Percentiles rank a stretch among this genome's conserved stretches.
These are phyloP conservation scores for Logfia minima DNA, from an alignment of 129 eudicot species.

Conservation along the genomic window DNA sequence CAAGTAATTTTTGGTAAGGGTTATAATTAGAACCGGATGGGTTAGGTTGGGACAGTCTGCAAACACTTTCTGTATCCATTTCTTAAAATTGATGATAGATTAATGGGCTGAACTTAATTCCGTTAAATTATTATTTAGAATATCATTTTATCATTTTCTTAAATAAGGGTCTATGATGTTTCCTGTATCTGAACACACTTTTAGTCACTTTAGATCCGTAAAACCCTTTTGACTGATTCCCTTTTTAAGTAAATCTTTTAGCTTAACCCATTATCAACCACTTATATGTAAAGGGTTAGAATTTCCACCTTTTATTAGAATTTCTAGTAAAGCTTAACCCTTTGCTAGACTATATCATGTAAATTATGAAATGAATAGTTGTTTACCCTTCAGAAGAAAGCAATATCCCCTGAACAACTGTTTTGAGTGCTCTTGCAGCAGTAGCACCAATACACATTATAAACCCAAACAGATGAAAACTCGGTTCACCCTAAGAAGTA, in stretches of 20 bases:
- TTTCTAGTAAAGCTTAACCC: background rate
- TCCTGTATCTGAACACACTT: background rate
- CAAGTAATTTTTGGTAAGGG: background rate
- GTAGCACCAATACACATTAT: constrained; percentile 90
- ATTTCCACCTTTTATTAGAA: background rate
- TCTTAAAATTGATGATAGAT: background rate
- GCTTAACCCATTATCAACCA: background rate
- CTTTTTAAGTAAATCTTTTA: background rate
- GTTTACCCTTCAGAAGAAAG: constrained; percentile 91
- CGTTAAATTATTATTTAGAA: background rate
- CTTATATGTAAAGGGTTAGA: background rate
- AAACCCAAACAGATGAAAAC: constrained; percentile 89
- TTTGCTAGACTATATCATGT: constrained; percentile 12
- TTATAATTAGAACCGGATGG: background rate
- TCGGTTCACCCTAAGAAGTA: constrained; percentile 72
- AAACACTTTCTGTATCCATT: background rate
- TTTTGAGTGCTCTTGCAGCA: constrained; percentile 93
- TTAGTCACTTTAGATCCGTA: background rate
- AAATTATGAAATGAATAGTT: background rate
- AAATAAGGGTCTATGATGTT: background rate
- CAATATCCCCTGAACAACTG: constrained; percentile 91
- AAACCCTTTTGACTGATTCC: background rate
- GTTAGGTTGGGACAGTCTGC: background rate
- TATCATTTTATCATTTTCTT: background rate
- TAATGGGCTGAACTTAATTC: background rate